phyloP scores from a whole-genome alignment of 2,329 filamentous ascomycete species.

The Aspergillus sp. region DNA sequence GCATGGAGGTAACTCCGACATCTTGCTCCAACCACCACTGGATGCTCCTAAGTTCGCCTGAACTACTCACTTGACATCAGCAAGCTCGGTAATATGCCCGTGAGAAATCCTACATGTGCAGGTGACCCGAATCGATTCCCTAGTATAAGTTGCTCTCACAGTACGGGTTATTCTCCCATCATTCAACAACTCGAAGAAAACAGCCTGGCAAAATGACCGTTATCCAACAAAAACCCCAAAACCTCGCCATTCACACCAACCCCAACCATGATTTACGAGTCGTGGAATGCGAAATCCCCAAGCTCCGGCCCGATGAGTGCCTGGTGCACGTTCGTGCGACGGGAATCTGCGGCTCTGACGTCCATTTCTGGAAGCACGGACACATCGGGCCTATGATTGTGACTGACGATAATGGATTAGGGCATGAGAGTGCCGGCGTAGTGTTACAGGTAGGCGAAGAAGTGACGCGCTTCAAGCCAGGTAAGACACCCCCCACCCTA shows the following conservation, averaged over 20 bases:
- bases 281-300: constrained; percentile 12
- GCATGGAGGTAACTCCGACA: too few species aligned
- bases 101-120: too few species aligned
- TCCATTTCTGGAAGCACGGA: constrained; percentile 17
- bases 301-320: constrained; percentile 8
- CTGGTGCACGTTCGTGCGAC: constrained; percentile 13
- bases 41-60: too few species aligned
- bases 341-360: constrained; percentile 14
- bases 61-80: too few species aligned
- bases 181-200: neutral
- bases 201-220: constrained; percentile 7
- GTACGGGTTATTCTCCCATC: too few species aligned
- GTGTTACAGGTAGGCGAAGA: constrained; percentile 10
- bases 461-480: constrained; percentile 13
- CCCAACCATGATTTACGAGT: constrained; percentile 12
- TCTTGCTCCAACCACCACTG: too few species aligned
- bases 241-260: constrained; percentile 13
- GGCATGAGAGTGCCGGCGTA: constrained; percentile 14
- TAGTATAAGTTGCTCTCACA: too few species aligned
- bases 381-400: constrained; percentile 13
- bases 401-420: constrained; percentile 14
- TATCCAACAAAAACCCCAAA: constrained; percentile 9
- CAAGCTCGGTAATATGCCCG: too few species aligned
- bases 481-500: neutral
- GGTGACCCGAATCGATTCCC: too few species aligned